Conservation (phyloP, 2,329 filamentous ascomycete species). For the Neoarthrinium moseri region DNA sequence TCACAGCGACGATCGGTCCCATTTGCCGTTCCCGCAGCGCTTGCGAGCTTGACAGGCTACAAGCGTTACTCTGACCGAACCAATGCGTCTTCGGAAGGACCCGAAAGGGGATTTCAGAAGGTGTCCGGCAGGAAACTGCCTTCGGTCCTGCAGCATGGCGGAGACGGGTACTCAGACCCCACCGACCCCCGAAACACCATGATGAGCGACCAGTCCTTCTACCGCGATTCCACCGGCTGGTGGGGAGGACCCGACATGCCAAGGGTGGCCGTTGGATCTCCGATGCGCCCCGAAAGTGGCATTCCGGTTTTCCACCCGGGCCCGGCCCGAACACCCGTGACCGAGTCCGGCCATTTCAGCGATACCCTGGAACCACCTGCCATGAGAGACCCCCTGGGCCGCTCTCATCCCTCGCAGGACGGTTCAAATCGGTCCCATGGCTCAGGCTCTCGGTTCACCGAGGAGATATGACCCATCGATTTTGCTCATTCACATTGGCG, state of each 20-base stretch:
- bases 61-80: constrained; percentile 33
- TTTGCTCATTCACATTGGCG: constrained; percentile 9
- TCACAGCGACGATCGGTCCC: constrained; percentile 40
- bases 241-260: constrained; percentile 30
- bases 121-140: constrained; percentile 65
- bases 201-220: constrained; percentile 51
- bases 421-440: constrained; percentile 28
- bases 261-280: constrained; percentile 52
- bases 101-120: constrained; percentile 61
- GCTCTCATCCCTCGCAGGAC: constrained; percentile 34
- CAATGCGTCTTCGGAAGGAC: constrained; percentile 32
- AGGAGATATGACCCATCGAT: constrained; percentile 32
- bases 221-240: constrained; percentile 51
- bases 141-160: constrained; percentile 60
- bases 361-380: constrained; percentile 27
- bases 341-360: constrained; percentile 50
- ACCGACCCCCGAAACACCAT: constrained; percentile 33
- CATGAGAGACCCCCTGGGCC: constrained; percentile 33
- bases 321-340: constrained; percentile 62
- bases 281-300: constrained; percentile 61
- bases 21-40: constrained; percentile 46
- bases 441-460: constrained; percentile 39
- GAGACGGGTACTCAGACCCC: constrained; percentile 60
- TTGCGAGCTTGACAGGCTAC: constrained; percentile 41
- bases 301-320: constrained; percentile 62